A percentile compares a stretch with the other conserved stretches of the same genome.
Evolutionary conservation across 768 basidiomycete species (phyloP).

Genomic region (Rhizopogon roseolus): DNA sequence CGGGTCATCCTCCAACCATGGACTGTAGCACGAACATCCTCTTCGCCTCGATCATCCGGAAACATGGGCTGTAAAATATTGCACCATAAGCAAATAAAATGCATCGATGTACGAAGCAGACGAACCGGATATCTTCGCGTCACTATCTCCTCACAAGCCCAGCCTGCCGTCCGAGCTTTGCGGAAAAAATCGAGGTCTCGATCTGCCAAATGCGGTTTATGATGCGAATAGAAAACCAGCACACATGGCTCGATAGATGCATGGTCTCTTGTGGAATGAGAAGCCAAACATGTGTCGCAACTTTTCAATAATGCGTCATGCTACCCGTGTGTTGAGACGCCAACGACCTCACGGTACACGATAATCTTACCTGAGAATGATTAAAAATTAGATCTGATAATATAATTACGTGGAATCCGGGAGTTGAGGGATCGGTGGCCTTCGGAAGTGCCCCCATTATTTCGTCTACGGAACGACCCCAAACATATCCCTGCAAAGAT

Average conservation of each 20-base stretch:
- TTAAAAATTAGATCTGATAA: constrained; percentile 94
- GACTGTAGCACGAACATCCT: constrained; percentile 71
- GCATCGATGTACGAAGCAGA: neutral
- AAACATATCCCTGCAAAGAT: constrained; percentile 64
- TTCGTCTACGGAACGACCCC: constrained; percentile 55
- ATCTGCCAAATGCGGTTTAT: constrained; percentile 78
- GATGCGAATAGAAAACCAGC: constrained; percentile 87
- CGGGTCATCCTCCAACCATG: constrained; percentile 72
- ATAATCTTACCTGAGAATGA: constrained; percentile 70
- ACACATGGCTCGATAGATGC: constrained; percentile 32
- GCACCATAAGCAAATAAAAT: neutral
- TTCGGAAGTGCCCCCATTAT: constrained; percentile 24
- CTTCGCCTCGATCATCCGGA: constrained; percentile 79
- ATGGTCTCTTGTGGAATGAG: constrained; percentile 16
- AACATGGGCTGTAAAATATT: constrained; percentile 71
- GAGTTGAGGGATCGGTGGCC: constrained; percentile 8
- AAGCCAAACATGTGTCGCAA: constrained; percentile 46
- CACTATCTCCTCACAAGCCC: constrained; percentile 69
- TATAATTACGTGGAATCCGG: constrained; percentile 73
- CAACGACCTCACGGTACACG: neutral
- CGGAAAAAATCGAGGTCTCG: constrained; percentile 81
- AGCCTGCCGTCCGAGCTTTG: constrained; percentile 56
- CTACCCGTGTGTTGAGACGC: constrained; percentile 29
- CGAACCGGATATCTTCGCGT: constrained; percentile 60
- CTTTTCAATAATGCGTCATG: constrained; percentile 79